phyloP scores from a whole-genome alignment of 345 rosid genomes.

The Erodium maritimum region DNA sequence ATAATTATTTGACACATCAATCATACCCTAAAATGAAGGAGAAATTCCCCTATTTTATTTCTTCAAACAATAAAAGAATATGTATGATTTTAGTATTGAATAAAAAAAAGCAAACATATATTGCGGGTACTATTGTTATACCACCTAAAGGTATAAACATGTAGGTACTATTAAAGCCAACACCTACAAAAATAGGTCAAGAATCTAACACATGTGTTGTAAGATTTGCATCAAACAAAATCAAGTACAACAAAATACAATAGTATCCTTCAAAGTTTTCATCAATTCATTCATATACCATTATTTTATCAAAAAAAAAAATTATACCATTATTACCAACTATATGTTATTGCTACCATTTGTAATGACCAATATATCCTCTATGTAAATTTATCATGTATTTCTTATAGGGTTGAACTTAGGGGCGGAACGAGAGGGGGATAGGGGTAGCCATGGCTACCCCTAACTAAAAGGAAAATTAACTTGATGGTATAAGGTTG shows the following conservation, averaged over 20 bases:
- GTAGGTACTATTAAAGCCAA: background rate
- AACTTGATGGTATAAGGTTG: too few species aligned
- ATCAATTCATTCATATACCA: background rate
- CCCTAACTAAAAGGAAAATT: too few species aligned
- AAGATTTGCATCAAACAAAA: slow-evolving; percentile 16
- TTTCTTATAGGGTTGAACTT: too few species aligned
- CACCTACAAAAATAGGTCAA: slow-evolving; percentile 14
- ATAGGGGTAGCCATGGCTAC: too few species aligned
- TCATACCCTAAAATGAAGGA: background rate
- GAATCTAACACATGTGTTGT: slow-evolving; percentile 35
- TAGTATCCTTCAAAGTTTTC: background rate
- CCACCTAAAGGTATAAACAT: background rate
- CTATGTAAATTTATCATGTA: too few species aligned
- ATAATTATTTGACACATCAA: background rate
- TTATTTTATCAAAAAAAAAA: too few species aligned
- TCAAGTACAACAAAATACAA: slow-evolving; percentile 1
- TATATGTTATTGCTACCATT: too few species aligned
- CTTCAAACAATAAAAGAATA: background rate
- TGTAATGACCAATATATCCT: too few species aligned
- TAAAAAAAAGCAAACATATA: background rate
- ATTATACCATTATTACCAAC: background rate
- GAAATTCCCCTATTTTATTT: background rate
- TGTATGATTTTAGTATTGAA: background rate
- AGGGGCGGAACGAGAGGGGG: too few species aligned
- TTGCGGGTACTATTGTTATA: background rate